Evolutionary conservation across 2,329 filamentous ascomycete species (phyloP).

Genomic region (Diaporthe nobilis): DNA sequence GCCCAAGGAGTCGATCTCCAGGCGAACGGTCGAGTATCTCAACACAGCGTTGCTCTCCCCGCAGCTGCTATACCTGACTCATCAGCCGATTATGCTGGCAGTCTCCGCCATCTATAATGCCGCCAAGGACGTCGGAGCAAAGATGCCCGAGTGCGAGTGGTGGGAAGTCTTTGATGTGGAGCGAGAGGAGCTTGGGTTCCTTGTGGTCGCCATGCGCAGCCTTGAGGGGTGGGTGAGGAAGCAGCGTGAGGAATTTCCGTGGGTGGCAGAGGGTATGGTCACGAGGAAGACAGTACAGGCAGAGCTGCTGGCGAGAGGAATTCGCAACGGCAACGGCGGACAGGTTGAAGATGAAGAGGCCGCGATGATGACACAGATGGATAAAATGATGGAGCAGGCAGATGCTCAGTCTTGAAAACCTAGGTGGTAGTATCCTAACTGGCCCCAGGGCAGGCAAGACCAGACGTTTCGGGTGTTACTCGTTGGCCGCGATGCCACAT

Average conservation of each 20-base stretch:
- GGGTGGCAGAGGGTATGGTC: slow-evolving; percentile 65
- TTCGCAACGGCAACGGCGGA: slow-evolving; percentile 51
- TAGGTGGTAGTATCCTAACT: background rate
- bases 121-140: slow-evolving; percentile 80
- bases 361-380: slow-evolving; percentile 57
- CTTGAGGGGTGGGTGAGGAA: slow-evolving; percentile 77
- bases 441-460: no score
- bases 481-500: background rate
- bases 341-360: slow-evolving; percentile 44
- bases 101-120: slow-evolving; percentile 94
- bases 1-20: slow-evolving; percentile 68
- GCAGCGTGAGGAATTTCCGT: slow-evolving; percentile 70
- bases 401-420: slow-evolving; percentile 42
- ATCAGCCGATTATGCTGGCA: slow-evolving; percentile 88
- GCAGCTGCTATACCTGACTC: slow-evolving; percentile 90
- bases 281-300: slow-evolving; percentile 69
- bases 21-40: slow-evolving; percentile 80
- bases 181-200: slow-evolving; percentile 91
- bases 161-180: slow-evolving; percentile 99
- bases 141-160: slow-evolving; percentile 89
- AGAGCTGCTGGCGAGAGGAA: slow-evolving; percentile 70
- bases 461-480: background rate
- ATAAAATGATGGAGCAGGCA: slow-evolving; percentile 51
- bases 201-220: slow-evolving; percentile 89
- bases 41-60: slow-evolving; percentile 89